Base-by-base conservation (phyloP, 2,329 filamentous ascomycete species). In the Monilinia aucupariae region DNA sequence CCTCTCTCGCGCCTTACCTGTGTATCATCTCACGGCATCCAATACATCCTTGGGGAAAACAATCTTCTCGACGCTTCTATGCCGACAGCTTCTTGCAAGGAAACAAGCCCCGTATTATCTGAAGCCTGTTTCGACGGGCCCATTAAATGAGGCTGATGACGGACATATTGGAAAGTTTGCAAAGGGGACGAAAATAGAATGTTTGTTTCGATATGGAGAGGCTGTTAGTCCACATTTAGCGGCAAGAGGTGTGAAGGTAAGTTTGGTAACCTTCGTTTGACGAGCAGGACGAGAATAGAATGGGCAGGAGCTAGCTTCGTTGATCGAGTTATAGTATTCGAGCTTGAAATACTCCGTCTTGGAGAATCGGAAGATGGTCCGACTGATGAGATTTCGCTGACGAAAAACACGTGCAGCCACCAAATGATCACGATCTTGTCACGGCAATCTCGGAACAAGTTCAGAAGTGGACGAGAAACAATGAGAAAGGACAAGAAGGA, bases 111-210 rank as follows among this genome's bases (percentile, higher is more conserved):
- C 61, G 25, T 63, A 63, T 59, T 96, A 90, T 73, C 73, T 96
- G 61, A 96, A 96, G 74, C 91, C 91, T 0, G 86, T 96, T 2
- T 93, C 90, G 2, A 94, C 91, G 0, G 91, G 91, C 0, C 81
- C 87, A 9, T 72, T 77, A 12, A 76, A 83, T 32, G 89, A 92
- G 62, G 86, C 87, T 20, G 91, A 94, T 76, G 84, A 89, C 72
- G 75, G 52, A 15, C 71, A 92, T 72, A 79, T 93, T 37, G 73
- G 76, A 41, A 82, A 75, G 59, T 88, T 85, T 73, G 81, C 85
- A 0, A 78, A 80, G 0, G 79, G 77, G 1, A 80, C 73, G 3
- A 77, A 80, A 63, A 86, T 88, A 8, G 79, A 79, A 66, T 85
- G 82, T 66, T 76, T 96, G 1, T 87, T 86, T 66, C 87, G 92